Base-by-base conservation (phyloP, 2,329 filamentous ascomycete species). In the Arthrobotrys sinensis region DNA sequence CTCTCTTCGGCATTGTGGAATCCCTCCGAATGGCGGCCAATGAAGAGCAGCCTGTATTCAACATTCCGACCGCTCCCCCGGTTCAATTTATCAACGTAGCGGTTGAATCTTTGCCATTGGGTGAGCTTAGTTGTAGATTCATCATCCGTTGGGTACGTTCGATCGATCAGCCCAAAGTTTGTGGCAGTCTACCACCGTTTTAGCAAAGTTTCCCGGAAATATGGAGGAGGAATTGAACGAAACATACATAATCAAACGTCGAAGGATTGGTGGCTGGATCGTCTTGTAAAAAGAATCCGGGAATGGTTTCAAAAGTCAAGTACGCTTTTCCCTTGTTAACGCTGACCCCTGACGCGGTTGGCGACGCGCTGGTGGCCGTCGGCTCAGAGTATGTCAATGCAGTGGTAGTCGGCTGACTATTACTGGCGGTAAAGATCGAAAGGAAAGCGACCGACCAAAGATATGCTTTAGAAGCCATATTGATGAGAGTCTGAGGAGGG, bases 21-120 rank as follows among this genome's bases (percentile, higher is more conserved):
- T 4, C 91, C 91, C 83, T 93, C 88, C 34, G 91, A 91, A 81
- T 93, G 91, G 40, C 91, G 88, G 21, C 88, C 90, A 83, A 92
- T 86, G 83, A 90, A 90, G 21, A 93, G 82, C 3, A 93, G 85
- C 81, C 91, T 90, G 85, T 91, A 92, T 40, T 86, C 85, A 11
- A 87, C 86, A 55, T 85, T 86, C 11, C 83, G 82, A n/a, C 83
- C 83, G 19, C 85, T 84, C 2, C 86, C 82, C 3, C 82, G 81
- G 83, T 90, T 90, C 24, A 92, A 82, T 19, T 85, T 84, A 21
- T 85, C 81, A 38, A 92, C 86, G 81, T 90, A 90, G 76, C 87
- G 83, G 45, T 86, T 85, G 76, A 92, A 90, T 21, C 89, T 87
- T 83, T 91, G 85, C 90, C 91, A 92, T 82, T 89, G 89, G 0